These are phyloP conservation scores for Pseudocercospora macadamiae DNA, from an alignment of 2,329 filamentous ascomycete species.

Conservation along the genomic window DNA sequence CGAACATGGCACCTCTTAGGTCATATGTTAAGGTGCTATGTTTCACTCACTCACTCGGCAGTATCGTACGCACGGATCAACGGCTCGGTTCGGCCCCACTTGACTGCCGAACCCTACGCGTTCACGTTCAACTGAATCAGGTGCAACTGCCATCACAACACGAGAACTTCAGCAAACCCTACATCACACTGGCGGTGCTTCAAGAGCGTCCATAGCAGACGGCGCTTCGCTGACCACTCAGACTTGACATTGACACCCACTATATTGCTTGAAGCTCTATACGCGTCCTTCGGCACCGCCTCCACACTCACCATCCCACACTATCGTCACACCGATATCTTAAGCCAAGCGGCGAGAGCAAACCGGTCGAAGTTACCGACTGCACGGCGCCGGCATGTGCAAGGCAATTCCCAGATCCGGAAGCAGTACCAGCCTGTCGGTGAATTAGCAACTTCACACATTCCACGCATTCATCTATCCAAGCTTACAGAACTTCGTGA, in stretches of 20 bases:
- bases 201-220: not conserved
- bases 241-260: not conserved
- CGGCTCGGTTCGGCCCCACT: no score
- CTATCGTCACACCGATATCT: not conserved
- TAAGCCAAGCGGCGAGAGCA: not conserved
- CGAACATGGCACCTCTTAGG: not conserved
- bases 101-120: no score
- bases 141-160: no score
- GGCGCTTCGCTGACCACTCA: not conserved
- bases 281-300: not conserved
- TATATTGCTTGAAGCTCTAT: no score
- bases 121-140: no score
- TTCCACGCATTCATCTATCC: not conserved
- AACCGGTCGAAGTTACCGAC: not conserved
- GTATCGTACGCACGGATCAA: not conserved
- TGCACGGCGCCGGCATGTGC: not conserved
- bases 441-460: not conserved
- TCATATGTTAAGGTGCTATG: conserved; percentile 1
- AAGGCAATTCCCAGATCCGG: not conserved
- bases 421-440: not conserved
- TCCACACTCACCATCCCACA: not conserved
- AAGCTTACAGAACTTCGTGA: not conserved
- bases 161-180: no score
- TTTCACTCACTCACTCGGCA: not conserved
- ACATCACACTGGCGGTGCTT: not conserved